Evolutionary conservation across 192 early-diverging fungal genomes (phyloP).

Genomic region (Phlyctochytrium arcticum): DNA sequence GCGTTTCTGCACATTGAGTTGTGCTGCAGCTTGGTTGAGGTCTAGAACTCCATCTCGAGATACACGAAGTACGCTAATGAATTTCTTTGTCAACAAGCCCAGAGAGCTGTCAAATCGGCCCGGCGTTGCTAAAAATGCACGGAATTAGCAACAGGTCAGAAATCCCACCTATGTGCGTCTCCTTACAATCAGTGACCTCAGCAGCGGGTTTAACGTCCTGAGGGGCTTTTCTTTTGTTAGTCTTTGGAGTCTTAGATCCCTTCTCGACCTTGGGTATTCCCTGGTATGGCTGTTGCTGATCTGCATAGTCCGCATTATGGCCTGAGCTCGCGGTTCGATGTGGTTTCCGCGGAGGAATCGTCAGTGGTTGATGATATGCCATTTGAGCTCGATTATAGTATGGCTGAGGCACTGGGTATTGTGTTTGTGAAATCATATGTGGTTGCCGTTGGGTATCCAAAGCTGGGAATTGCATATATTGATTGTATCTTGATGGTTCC

Average conservation of each 20-base stretch:
- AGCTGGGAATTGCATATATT: not conserved
- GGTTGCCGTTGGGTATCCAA: not conserved
- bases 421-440: not conserved
- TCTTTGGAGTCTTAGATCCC: constrained; percentile 1
- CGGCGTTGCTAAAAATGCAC: not conserved
- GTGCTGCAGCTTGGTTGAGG: constrained; percentile 52
- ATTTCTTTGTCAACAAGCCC: constrained; percentile 56
- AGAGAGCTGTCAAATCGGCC: constrained; percentile 57
- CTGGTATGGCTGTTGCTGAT: not conserved
- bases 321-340: no score
- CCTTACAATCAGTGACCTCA: not conserved
- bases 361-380: not conserved
- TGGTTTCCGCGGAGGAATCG: not conserved
- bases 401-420: not conserved
- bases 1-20: constrained; percentile 61
- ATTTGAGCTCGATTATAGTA: not conserved
- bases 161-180: no score
- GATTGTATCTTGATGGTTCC: not conserved
- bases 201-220: not conserved
- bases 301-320: not conserved
- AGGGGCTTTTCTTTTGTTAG: not conserved
- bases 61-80: constrained; percentile 48
- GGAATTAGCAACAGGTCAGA: not conserved
- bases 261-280: not conserved
- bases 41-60: constrained; percentile 51